These are phyloP conservation scores for Ophiostoma tasmaniense DNA, from an alignment of 2,329 filamentous ascomycete genomes.

Conservation along the genomic window DNA sequence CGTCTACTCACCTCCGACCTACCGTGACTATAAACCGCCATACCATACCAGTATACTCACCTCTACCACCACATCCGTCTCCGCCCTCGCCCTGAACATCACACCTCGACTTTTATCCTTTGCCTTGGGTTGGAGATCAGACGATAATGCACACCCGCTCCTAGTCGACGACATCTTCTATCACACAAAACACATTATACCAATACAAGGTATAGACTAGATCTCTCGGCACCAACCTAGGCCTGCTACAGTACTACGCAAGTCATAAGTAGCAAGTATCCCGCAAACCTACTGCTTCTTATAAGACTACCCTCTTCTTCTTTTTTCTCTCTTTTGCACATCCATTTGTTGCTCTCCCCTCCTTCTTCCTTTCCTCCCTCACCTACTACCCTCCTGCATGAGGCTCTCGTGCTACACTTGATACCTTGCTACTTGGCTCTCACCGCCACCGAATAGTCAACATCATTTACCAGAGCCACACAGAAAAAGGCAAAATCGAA, in stretches of 20 bases:
- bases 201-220: constrained; percentile 16
- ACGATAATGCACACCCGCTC: constrained; percentile 33
- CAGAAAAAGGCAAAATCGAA: not conserved
- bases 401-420: not conserved
- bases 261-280: not conserved
- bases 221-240: constrained; percentile 23
- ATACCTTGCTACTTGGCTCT: not conserved
- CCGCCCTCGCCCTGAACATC: not conserved
- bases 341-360: not conserved
- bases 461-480: not conserved
- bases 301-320: not conserved
- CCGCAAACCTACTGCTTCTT: not conserved
- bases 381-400: not conserved
- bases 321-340: not conserved
- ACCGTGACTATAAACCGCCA: not conserved
- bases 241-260: not conserved
- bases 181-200: not conserved
- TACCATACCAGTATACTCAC: not conserved
- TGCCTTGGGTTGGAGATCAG: constrained; percentile 36
- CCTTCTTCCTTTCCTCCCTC: not conserved
- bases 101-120: constrained; percentile 19
- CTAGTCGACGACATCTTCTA: not conserved
- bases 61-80: not conserved
- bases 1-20: not conserved
- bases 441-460: not conserved